phyloP scores from a whole-genome alignment of 164 flowering plant genomes.

The Umbilicus rupestris region DNA sequence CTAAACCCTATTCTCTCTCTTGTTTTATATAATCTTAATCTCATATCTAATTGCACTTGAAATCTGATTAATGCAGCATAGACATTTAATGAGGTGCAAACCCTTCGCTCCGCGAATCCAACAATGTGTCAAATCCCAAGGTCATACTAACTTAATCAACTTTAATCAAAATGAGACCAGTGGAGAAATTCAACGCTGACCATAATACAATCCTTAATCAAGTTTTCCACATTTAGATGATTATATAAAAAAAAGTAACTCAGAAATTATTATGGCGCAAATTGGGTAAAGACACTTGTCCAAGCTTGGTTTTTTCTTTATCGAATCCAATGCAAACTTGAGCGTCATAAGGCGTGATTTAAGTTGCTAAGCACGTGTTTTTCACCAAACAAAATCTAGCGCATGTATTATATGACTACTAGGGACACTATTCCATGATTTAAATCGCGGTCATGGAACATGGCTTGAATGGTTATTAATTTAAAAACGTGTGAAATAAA shows the following conservation, averaged over 20 bases:
- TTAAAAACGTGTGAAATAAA: too few species aligned
- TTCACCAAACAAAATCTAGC: constrained; percentile 1
- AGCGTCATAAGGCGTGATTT: not conserved
- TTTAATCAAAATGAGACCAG: not conserved
- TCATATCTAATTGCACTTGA: too few species aligned
- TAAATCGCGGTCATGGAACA: not conserved
- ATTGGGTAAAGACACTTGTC: not conserved
- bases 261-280: not conserved
- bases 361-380: constrained; percentile 3
- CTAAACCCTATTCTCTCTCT: too few species aligned
- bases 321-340: not conserved
- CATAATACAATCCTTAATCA: not conserved
- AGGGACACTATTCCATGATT: not conserved
- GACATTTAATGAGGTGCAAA: too few species aligned
- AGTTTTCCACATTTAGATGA: not conserved
- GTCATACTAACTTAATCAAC: not conserved
- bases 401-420: not conserved
- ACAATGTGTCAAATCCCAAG: not conserved
- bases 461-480: too few species aligned
- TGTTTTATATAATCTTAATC: too few species aligned
- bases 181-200: not conserved
- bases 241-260: not conserved
- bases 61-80: too few species aligned
- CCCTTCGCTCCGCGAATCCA: too few species aligned
- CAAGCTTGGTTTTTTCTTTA: not conserved